Evolutionary conservation across 2,329 filamentous ascomycete species (phyloP), one percentile per base, ranked within the genome.

Genomic region (Clonostachys rhizophaga): DNA sequence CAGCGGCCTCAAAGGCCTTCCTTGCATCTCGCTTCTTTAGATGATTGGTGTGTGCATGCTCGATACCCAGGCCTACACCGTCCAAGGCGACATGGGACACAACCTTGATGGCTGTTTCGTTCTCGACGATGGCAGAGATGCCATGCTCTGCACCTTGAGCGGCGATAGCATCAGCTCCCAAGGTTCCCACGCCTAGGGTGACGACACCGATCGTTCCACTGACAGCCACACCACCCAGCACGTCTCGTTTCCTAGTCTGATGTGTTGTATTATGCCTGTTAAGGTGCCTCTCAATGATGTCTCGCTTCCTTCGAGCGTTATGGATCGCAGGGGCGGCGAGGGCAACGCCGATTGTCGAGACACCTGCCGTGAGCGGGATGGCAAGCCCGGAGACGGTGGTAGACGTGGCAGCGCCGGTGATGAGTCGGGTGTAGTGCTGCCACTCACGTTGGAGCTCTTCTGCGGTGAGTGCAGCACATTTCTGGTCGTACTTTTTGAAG

Each of bases 401-500:
- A 6, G 59, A 66, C 0, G 68, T 70, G 6, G 68, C 66, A 35
- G 65, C 66, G 12, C 66, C 62, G 0, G 68, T 59, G 8, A 71
- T 61, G 4, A 68, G 62, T 14, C 69, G 63, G 5, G 68, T 69
- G 42, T 71, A 70, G 52, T 70, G 68, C 47, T 71, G 60, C 68
- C 68, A 71, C 51, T 69, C 66, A 16, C 59, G 55, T 41, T 70
- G 66, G 12, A 71, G 62, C 34, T 67, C 61, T 34, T 68, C 64
- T 4, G 62, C 54, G 3, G 59, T 61, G 24, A 71, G 55, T 13
- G 51, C 59, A 34, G 58, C 56, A 55, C 68, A 70, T 49, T 70
- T 69, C 11, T 57, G 54, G 41, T 69, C 61, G 51, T 69, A 71
- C 4, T 56, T 57, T n/a, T 62, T 59, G 44, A 68, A 70, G 50